Percentiles rank a stretch among this genome's conserved stretches.
Evolutionary conservation across 371 early-diverging fungal species (phyloP).

Genomic region (Actinomortierella wolfii): DNA sequence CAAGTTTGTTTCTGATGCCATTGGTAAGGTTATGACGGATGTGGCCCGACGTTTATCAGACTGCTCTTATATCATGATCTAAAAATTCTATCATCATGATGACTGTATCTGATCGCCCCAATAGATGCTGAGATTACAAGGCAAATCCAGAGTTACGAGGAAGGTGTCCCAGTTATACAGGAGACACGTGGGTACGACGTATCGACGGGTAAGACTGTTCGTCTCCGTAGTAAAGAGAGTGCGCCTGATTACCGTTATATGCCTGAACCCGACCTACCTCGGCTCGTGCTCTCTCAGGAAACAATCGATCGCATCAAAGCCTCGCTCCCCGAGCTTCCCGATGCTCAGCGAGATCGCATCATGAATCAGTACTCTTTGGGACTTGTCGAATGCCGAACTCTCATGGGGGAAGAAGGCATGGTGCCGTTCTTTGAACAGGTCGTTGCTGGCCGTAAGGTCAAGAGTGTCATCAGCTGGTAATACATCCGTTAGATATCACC

Average conservation of each 20-base stretch:
- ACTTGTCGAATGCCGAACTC: constrained; percentile 57
- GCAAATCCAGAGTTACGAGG: constrained; percentile 66
- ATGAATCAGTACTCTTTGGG: constrained; percentile 63
- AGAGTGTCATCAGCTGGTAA: constrained; percentile 27
- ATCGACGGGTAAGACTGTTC: constrained; percentile 62
- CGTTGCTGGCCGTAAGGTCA: constrained; percentile 15
- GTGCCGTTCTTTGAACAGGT: constrained; percentile 76
- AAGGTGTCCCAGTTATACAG: constrained; percentile 55
- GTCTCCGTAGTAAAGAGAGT: constrained; percentile 79
- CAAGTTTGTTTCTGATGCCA: constrained; percentile 70
- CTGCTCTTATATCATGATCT: constrained; percentile 3
- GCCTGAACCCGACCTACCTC: constrained; percentile 91
- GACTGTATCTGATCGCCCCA: not conserved
- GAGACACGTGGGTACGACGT: constrained; percentile 88
- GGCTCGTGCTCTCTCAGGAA: constrained; percentile 54
- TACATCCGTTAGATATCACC: not conserved
- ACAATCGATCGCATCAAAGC: constrained; percentile 53
- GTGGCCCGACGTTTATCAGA: not conserved
- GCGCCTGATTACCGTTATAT: constrained; percentile 90
- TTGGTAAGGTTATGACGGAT: constrained; percentile 51
- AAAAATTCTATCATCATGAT: not conserved
- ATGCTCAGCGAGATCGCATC: constrained; percentile 64
- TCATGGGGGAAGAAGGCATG: constrained; percentile 77
- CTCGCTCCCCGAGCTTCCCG: constrained; percentile 76
- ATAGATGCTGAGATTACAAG: constrained; percentile 81